These are phyloP conservation scores for Baorangia bicolor DNA, from an alignment of 768 basidiomycete genomes.

Conservation along the genomic window DNA sequence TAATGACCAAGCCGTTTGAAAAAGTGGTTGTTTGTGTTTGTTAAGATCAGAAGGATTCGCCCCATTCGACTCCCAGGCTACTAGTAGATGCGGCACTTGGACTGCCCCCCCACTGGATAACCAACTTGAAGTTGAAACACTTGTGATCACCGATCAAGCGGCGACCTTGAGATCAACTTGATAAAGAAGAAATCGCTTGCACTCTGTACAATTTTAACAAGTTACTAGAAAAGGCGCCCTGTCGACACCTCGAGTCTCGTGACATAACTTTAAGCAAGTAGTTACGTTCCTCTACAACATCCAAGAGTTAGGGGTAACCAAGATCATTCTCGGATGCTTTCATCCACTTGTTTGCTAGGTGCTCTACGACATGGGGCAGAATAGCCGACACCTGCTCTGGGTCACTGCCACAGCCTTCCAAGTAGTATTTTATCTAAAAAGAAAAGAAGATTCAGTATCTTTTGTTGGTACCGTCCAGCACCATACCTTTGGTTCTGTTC, in stretches of 20 bases:
- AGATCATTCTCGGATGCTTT: slow-evolving; percentile 54
- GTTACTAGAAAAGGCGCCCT: neutral
- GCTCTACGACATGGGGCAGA: slow-evolving; percentile 56
- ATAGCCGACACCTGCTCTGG: slow-evolving; percentile 43
- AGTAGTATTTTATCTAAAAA: slow-evolving; percentile 78
- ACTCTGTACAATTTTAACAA: neutral
- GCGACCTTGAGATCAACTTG: neutral
- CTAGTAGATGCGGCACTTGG: too few relatives aligned
- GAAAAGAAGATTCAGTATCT: neutral
- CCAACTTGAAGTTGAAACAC: neutral
- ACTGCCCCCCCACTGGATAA: too few relatives aligned
- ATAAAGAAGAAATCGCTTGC: neutral
- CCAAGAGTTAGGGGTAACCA: slow-evolving; percentile 26
- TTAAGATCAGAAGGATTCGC: slow-evolving; percentile 20
- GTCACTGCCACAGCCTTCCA: slow-evolving; percentile 73
- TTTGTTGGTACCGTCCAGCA: neutral
- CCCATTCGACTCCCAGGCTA: slow-evolving; percentile 36
- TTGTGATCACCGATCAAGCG: neutral
- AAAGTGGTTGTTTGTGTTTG: slow-evolving; percentile 19
- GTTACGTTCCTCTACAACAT: neutral
- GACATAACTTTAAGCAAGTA: neutral
- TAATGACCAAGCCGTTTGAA: neutral
- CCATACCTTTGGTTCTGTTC: slow-evolving; percentile 84
- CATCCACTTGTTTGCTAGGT: slow-evolving; percentile 69
- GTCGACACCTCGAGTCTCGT: neutral